Base-by-base conservation (phyloP, 208 protist species). In the Acanthamoeba polyphaga region DNA sequence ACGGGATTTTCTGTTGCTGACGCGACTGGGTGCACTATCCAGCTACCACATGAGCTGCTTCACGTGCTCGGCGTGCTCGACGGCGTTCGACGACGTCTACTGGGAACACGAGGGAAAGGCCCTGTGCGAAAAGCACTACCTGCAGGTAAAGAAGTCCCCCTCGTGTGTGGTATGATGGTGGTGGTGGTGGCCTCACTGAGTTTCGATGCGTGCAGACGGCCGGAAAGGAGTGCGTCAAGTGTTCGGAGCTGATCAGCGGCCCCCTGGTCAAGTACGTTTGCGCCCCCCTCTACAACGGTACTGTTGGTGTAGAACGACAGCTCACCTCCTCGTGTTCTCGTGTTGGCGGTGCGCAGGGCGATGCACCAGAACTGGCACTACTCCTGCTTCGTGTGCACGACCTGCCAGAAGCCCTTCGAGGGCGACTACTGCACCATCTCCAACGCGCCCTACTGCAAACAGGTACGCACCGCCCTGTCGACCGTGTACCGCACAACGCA, bases 31-130 rank as follows among this genome's bases (percentile, higher is more conserved):
- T 32, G 13, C n/a, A 8, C 62, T 15, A 3, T 29, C 3, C 34
- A 94, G 51, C 13, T 94, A 84, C 68, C 90, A 94, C 55, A 34
- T 64, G n/a, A 84, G 24, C 24, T 94, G 90, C 90, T 94, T 94
- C 72, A 32, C 58, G 0, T 94, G 90, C 53, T 3, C 62, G 7
- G 6, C 19, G 3, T 94, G 90, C 49, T 58, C 53, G 2, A 8
- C 24, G 12, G 9, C 90, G 13, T 94, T 94, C 49, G 68, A 94
- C 10, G 66, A 78, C 49, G 64, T 78, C 3, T 94, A 94, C 55
- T 94, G 90, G 90, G 90, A 94, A 49, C 32, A 84, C 46, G 72
- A 94, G 0, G 70, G 70, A 38, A 78, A 84, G 49, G 32, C 90
- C 10, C 15, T 94, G 10, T 94, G 90, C 49, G 70, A 84, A 68